phyloP scores from a whole-genome alignment of 2,329 filamentous ascomycete species.

The Colletotrichum musicola region DNA sequence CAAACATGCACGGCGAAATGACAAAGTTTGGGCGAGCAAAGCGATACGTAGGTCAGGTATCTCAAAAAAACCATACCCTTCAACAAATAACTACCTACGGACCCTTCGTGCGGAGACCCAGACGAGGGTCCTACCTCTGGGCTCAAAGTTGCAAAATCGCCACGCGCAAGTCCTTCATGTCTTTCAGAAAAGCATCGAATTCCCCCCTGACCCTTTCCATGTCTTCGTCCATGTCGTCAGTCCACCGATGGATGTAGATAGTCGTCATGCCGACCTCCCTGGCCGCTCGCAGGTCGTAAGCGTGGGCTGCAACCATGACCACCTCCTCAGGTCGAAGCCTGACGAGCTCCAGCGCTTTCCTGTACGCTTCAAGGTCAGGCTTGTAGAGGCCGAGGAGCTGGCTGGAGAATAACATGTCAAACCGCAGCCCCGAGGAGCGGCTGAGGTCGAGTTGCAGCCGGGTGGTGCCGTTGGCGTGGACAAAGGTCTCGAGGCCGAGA shows the following conservation, averaged over 20 bases:
- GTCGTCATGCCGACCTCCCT: slow-evolving; percentile 62
- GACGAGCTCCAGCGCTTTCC: slow-evolving; percentile 58
- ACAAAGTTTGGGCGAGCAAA: too few species aligned
- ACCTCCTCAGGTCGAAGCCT: slow-evolving; percentile 59
- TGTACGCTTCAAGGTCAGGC: slow-evolving; percentile 60
- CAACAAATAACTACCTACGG: too few species aligned
- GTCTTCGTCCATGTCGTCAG: slow-evolving; percentile 64
- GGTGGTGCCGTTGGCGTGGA: slow-evolving; percentile 67
- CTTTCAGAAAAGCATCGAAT: slow-evolving; percentile 51
- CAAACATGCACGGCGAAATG: too few species aligned
- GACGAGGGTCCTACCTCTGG: background rate
- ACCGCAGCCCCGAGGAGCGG: slow-evolving; percentile 59
- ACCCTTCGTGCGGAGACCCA: too few species aligned
- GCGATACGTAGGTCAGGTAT: too few species aligned
- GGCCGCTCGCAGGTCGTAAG: slow-evolving; percentile 65
- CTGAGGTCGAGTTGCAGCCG: slow-evolving; percentile 66
- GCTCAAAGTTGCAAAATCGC: slow-evolving; percentile 27
- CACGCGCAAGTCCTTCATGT: slow-evolving; percentile 39
- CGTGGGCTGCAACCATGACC: slow-evolving; percentile 66
- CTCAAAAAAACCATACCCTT: too few species aligned
- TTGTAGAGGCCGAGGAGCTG: slow-evolving; percentile 64
- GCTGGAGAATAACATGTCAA: slow-evolving; percentile 66
- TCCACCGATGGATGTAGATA: slow-evolving; percentile 65
- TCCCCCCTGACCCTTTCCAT: slow-evolving; percentile 54
- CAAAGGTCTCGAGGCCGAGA: slow-evolving; percentile 57